A percentile compares a stretch with the other conserved stretches of the same genome.
Conservation (phyloP, 164 flowering plant genomes). For the Magnolia sinica region DNA sequence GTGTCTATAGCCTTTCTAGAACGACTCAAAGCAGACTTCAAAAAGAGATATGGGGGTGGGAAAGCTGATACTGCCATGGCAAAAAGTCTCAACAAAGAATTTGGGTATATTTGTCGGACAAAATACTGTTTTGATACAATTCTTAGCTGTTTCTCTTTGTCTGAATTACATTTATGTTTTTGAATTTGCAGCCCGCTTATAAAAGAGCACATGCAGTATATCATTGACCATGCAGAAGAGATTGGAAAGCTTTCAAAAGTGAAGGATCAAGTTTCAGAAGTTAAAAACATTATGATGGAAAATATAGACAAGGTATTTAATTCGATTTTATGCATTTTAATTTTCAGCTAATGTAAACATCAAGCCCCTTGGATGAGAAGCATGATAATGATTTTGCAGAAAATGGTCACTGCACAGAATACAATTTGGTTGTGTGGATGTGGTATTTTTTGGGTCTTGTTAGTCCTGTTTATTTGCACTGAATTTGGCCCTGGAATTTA, state of each 20-base stretch:
- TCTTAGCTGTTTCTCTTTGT: neutral
- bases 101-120: conserved; percentile 52
- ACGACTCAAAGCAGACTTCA: conserved; percentile 74
- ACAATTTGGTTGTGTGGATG: neutral
- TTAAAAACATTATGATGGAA: conserved; percentile 77
- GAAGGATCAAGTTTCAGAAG: conserved; percentile 92
- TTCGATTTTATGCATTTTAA: neutral
- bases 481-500: no score
- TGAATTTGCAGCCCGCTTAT: conserved; percentile 55
- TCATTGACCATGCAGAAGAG: conserved; percentile 85
- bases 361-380: neutral
- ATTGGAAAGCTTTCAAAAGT: conserved; percentile 81
- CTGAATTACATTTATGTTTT: neutral
- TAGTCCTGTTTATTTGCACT: no score
- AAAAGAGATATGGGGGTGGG: conserved; percentile 84
- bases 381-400: conserved; percentile 4
- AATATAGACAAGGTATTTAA: conserved; percentile 79
- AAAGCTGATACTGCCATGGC: conserved; percentile 87
- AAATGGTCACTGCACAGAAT: neutral
- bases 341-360: neutral
- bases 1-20: conserved; percentile 83
- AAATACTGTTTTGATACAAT: neutral
- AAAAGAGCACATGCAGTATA: conserved; percentile 88
- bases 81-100: conserved; percentile 90
- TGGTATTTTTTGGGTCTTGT: no score